Percentiles rank a stretch among this genome's conserved stretches.
Conservation (phyloP, 1,139 yeast species). For the Yamadazyma diospyri region DNA sequence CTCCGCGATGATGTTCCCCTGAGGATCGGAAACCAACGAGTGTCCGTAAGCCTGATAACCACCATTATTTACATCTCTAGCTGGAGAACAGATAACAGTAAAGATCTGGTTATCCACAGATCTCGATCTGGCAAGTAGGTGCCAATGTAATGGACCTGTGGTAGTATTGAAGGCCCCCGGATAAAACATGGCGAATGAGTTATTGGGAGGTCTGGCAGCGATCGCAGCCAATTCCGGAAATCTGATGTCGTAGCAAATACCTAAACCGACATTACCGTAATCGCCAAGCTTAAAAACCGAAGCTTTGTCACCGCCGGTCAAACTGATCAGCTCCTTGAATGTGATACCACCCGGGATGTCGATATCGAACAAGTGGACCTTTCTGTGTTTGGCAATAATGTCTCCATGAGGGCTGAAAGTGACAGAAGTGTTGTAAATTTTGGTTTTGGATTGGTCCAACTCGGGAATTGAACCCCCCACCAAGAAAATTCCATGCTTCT, state of each 20-base stretch:
- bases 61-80: conserved; percentile 62
- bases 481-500: conserved; percentile 54
- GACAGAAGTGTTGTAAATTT: conserved; percentile 77
- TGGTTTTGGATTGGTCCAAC: conserved; percentile 44
- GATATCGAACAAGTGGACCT: conserved; percentile 85
- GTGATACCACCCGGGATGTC: conserved; percentile 87
- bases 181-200: conserved; percentile 84
- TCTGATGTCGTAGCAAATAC: conserved; percentile 88
- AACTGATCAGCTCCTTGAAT: conserved; percentile 74
- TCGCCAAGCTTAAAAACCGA: conserved; percentile 70
- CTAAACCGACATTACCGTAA: conserved; percentile 78
- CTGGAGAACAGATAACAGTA: conserved; percentile 82
- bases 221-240: conserved; percentile 87
- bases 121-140: conserved; percentile 75
- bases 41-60: conserved; percentile 93
- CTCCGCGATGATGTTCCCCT: conserved; percentile 74
- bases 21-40: conserved; percentile 81
- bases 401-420: conserved; percentile 70
- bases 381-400: conserved; percentile 80
- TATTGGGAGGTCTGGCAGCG: conserved; percentile 64
- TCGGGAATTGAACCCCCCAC: conserved; percentile 96
- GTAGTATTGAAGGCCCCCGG: conserved; percentile 97
- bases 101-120: conserved; percentile 88
- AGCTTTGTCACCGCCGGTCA: conserved; percentile 76
- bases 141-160: conserved; percentile 96